Evolutionary conservation across 352 stramenopile genomes (phyloP), one percentile per base, ranked within the genome.

Genomic region (Aphanomyces stellatus): DNA sequence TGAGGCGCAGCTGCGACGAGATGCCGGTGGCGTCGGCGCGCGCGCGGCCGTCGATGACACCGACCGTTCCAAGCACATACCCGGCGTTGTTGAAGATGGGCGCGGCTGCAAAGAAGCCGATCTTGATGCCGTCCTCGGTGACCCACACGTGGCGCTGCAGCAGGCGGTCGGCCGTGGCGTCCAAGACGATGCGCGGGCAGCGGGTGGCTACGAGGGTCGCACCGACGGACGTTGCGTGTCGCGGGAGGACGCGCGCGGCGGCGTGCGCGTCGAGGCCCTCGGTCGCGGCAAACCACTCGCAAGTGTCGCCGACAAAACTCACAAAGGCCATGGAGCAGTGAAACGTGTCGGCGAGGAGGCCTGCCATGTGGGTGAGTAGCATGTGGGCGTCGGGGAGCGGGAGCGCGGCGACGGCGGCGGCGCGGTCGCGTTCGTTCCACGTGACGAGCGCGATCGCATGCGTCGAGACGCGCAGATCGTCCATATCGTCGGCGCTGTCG

Each of bases 271-370:
- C 82, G 2, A 93, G 72, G 6, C 85, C 85, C 33, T 91, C 83
- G 53, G 81, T 91, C 13, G 85, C 81, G 66, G 90, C 91, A 69
- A 93, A 91, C 85, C 83, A 92, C 74, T 91, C 81, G 51, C 82
- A 81, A 60, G 91, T 82, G 53, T 91, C 83, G 55, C 91, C 85
- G 19, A 91, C 73, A 56, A 93, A 71, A 74, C 81, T 91, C 56
- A 93, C 83, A n/a, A 81, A 81, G 4, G 85, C 85, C 61, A 93
- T 93, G 17, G 82, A 81, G 61, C 82, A 91, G 71, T 91, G 90
- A 25, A 93, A 73, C 28, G 85, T n/a, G n/a, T 11, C 37, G 13
- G n/a, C 37, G 37, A 46, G 37, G 37, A 46, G 37, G 11, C n/a
- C 11, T 19, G n/a, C 11, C 37, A 46, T 46, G 11, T 46, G 11